Base-by-base conservation (phyloP, 2,329 filamentous ascomycete genomes). In the Aschersonia sp. region DNA sequence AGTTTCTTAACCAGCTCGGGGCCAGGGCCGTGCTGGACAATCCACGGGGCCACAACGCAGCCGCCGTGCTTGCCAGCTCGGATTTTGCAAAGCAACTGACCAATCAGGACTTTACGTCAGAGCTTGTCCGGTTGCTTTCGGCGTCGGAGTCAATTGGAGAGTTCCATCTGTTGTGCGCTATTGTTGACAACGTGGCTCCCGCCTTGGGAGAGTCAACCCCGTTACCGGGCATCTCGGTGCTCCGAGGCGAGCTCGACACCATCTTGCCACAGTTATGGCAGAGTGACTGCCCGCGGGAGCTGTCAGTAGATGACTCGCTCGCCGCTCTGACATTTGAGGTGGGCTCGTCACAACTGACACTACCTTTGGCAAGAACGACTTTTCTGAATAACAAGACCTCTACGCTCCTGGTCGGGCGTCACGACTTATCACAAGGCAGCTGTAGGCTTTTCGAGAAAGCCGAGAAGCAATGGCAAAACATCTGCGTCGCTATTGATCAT, bases 341-440 rank as follows among this genome's bases (percentile, higher is more conserved):
- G 12, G 65, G 64, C 6, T 55, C 51, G 42, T 56, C 58, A 9
- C 59, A 62, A 4, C 61, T 74, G 47, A 77, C 71, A 5, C 49
- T 89, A 2, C 85, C 85, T 2, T 66, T 92, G 30, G 81, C 86
- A 41, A 86, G 87, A 56, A 94, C 87, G 0, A 66, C 87, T 6
- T 92, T 92, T 58, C 76, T 80, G 40, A 90, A 81, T 50, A 83
- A 79, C 43, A 70, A 67, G 30, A 67, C 67, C 1, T 80, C 80
- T 2, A 84, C 79, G 1, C 62, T 86, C 6, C 58, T 74, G 31
- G 64, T 67, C 2, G 57, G 58, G 9, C 55, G 58, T 8, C 61
- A 61, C 45, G 54, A 62, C 37, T 46, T 64, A 32, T 53, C 50
- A 2, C 32, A 50, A 7, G 52, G 43, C 22, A 45, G 44, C 1